These are phyloP conservation scores for Lindgomyces ingoldianus DNA, from an alignment of 495 filamentous ascomycete genomes.

Conservation along the genomic window DNA sequence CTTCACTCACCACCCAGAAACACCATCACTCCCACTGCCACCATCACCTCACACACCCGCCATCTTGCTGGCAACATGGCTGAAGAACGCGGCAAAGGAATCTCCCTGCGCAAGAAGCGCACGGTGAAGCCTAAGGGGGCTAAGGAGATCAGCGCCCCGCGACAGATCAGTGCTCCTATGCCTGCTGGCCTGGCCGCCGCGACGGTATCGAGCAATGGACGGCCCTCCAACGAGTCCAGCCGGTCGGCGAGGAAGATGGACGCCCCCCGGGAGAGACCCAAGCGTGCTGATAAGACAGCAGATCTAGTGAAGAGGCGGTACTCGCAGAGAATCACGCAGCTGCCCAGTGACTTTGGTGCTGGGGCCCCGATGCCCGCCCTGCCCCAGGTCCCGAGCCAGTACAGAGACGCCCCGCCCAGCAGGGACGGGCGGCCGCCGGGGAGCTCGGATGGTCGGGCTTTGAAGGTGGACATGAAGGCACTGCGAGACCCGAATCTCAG, in stretches of 20 bases:
- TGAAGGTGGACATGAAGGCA: constrained; percentile 67
- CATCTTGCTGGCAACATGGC: constrained; percentile 39
- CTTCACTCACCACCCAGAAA: too few relatives aligned
- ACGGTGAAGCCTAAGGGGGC: constrained; percentile 50
- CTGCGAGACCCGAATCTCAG: constrained; percentile 78
- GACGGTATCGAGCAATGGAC: constrained; percentile 34
- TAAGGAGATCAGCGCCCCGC: constrained; percentile 75
- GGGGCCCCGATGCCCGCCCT: constrained; percentile 66
- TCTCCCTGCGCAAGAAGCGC: constrained; percentile 88
- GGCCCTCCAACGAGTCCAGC: constrained; percentile 26
- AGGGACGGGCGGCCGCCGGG: constrained; percentile 50
- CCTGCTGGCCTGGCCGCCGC: constrained; percentile 33
- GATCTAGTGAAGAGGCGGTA: constrained; percentile 94
- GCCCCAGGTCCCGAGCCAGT: constrained; percentile 56
- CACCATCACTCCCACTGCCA: not conserved
- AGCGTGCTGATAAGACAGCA: constrained; percentile 59
- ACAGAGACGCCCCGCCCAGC: constrained; percentile 38
- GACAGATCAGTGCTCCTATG: constrained; percentile 66
- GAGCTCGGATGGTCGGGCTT: constrained; percentile 46
- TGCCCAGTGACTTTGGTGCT: constrained; percentile 65
- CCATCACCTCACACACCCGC: constrained; percentile 43
- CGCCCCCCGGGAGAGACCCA: constrained; percentile 32
- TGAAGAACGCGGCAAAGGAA: constrained; percentile 66
- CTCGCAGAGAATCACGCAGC: constrained; percentile 82
- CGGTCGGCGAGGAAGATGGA: constrained; percentile 29